Base-by-base conservation (phyloP, 164 flowering plant genomes). In the Dillenia suffruticosa region DNA sequence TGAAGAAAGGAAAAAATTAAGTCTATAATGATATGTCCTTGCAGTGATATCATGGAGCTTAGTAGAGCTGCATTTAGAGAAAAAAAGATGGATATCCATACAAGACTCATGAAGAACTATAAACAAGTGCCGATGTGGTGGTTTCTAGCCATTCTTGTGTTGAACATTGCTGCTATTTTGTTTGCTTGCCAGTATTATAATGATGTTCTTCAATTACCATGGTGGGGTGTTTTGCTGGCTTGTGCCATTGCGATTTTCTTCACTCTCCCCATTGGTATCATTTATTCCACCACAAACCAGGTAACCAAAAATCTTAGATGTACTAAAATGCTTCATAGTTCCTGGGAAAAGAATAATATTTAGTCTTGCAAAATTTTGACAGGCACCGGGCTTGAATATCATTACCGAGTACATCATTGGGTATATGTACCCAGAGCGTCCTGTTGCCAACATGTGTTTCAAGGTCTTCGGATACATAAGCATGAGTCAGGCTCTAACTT, bases 31-130 rank as follows among this genome's bases (percentile, higher is more conserved):
- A 32, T 32, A 32, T 5, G 40, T 32, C 40, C 40, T 32, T 68
- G 63, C 70, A 79, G 86, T 11, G 81, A 80, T 50, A 12, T 82
- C 19, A 68, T 72, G 82, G 58, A 32, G 22, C 81, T 67, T 59
- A 64, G 65, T 5, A 68, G 43, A 55, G 63, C 70, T 5, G 82
- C 81, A 0, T 78, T 78, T 51, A 51, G 64, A 10, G 61, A 58
- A 22, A 51, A 54, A 9, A 68, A 46, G 44, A 52, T 52, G 73
- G 77, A 73, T 50, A 58, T 69, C 53, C 77, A 73, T 49, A 69
- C 70, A 6, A 69, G 51, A 45, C 68, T 74, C 5, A 74, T 74
- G 77, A 58, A 59, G 56, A 66, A 62, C 40, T 74, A 74, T 32
- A 70, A 52, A 40, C 71, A 70, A 60, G 74, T 70, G 2, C 77